Evolutionary conservation across 257 asterid genomes (phyloP).

Genomic region (Solanum sejunctum): DNA sequence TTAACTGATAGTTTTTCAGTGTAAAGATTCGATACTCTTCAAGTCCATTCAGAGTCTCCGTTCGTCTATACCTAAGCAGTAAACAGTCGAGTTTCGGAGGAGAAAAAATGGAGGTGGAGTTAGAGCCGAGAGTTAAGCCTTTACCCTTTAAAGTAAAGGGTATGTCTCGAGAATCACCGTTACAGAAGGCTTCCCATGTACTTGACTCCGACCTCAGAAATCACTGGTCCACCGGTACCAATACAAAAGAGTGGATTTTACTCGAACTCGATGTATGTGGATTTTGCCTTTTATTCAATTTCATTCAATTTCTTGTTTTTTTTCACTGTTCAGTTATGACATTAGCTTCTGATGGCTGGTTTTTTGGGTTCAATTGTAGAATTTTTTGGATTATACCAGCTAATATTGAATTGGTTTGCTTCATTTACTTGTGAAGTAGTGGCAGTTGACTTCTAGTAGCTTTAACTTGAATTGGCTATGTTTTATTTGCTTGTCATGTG

Average conservation of each 20-base stretch:
- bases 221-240: conserved; percentile 96
- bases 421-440: neutral
- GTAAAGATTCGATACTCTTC: neutral
- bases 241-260: conserved; percentile 94
- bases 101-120: conserved; percentile 65
- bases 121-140: conserved; percentile 86
- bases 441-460: neutral
- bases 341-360: neutral
- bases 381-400: neutral
- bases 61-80: neutral
- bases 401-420: neutral
- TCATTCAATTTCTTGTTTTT: neutral
- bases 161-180: conserved; percentile 77
- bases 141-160: conserved; percentile 80
- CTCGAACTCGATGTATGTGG: conserved; percentile 84
- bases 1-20: neutral
- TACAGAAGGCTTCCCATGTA: conserved; percentile 78
- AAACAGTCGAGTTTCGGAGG: neutral
- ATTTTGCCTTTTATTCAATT: neutral
- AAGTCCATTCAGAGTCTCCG: neutral
- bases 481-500: neutral
- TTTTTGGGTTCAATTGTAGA: neutral
- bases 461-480: neutral
- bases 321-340: neutral
- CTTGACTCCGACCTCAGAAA: conserved; percentile 89